A percentile compares a stretch with the other conserved stretches of the same genome.
Conservation (phyloP, 306 rosid genomes). For the Chamaecrista fasciculata region DNA sequence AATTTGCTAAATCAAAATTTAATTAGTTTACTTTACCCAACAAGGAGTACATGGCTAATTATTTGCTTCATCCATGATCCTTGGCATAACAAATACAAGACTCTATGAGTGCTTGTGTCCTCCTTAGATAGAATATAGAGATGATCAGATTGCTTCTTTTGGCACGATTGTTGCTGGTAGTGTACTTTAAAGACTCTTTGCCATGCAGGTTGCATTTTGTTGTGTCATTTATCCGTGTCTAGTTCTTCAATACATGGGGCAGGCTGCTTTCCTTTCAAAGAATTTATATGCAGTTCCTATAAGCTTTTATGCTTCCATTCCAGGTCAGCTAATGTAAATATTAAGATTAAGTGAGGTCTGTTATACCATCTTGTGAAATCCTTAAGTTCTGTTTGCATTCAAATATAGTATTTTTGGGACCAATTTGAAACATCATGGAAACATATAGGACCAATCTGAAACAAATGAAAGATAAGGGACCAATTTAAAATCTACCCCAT, state of each 20-base stretch:
- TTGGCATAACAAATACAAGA: constrained; percentile 1
- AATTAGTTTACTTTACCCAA: constrained; percentile 19
- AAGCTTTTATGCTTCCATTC: constrained; percentile 90
- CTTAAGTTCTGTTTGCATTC: constrained; percentile 14
- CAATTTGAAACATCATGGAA: no score
- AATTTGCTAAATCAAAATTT: constrained; percentile 13
- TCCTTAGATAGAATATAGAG: constrained; percentile 13
- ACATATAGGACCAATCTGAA: no score
- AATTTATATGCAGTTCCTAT: constrained; percentile 58
- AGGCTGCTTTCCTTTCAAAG: constrained; percentile 86
- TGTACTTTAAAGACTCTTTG: constrained; percentile 25
- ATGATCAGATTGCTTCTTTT: constrained; percentile 24
- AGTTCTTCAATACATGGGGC: constrained; percentile 89
- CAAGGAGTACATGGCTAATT: neutral
- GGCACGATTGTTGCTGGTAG: constrained; percentile 11
- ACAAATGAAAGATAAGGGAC: no score
- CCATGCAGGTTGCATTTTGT: constrained; percentile 67
- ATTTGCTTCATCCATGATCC: constrained; percentile 15
- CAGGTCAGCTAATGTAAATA: constrained; percentile 53
- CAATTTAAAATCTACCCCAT: no score
- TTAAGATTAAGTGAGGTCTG: constrained; percentile 13
- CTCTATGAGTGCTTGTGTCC: constrained; percentile 9
- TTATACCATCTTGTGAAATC: constrained; percentile 16
- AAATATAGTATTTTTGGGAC: no score
- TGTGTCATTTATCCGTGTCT: constrained; percentile 71